Conservation (phyloP, 1,284 basidiomycete genomes). For the Moesziomyces parantarcticus region DNA sequence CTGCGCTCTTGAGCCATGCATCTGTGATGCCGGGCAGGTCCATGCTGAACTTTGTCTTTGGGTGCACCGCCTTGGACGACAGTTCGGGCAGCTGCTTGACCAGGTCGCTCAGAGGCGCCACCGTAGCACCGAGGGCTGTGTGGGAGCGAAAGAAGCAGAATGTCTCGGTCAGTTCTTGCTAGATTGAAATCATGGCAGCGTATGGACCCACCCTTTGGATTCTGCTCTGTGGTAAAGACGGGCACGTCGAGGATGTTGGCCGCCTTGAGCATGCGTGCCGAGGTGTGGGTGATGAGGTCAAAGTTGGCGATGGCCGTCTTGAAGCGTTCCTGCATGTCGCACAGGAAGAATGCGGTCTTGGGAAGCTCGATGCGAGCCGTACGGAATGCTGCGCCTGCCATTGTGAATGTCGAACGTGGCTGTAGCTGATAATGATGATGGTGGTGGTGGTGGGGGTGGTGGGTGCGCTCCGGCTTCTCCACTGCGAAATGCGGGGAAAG, state of each 20-base stretch:
- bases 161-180: too few species aligned
- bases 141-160: background rate
- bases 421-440: background rate
- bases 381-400: constrained; percentile 21
- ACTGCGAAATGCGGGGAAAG: too few species aligned
- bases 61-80: constrained; percentile 74
- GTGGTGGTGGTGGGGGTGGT: too few species aligned
- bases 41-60: constrained; percentile 87
- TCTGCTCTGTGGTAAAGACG: constrained; percentile 84
- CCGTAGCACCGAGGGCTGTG: constrained; percentile 78
- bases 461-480: too few species aligned
- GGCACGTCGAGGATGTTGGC: constrained; percentile 76
- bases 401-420: background rate
- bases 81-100: constrained; percentile 73
- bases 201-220: constrained; percentile 76
- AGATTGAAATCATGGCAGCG: too few species aligned
- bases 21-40: constrained; percentile 75
- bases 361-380: constrained; percentile 48
- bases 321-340: constrained; percentile 62
- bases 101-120: constrained; percentile 73
- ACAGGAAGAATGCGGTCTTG: constrained; percentile 61
- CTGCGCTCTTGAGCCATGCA: constrained; percentile 70
- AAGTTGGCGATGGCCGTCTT: constrained; percentile 57
- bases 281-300: constrained; percentile 48
- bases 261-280: constrained; percentile 56